Evolutionary conservation across 805 yeast species (phyloP).

Genomic region (Wickerhamiella occidentalis): DNA sequence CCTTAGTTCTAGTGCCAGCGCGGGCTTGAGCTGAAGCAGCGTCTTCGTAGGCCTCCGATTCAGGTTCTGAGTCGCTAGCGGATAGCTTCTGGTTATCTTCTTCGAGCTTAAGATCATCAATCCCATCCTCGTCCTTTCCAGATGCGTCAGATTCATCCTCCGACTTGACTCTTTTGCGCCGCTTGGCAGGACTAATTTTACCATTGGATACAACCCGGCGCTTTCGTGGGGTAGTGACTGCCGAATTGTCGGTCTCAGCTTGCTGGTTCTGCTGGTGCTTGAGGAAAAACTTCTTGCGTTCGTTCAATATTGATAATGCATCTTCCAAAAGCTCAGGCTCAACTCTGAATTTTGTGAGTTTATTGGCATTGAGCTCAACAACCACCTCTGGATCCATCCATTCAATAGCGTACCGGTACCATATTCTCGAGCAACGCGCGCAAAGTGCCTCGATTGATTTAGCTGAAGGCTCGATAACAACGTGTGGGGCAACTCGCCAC

Average conservation of each 20-base stretch:
- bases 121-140: background rate
- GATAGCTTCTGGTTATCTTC: slow-evolving; percentile 3
- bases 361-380: slow-evolving; percentile 37
- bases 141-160: slow-evolving; percentile 9
- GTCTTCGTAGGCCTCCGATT: background rate
- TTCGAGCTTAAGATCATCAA: slow-evolving; percentile 9
- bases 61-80: too few relatives aligned
- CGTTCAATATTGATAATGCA: slow-evolving; percentile 24
- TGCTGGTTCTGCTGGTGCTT: slow-evolving; percentile 11
- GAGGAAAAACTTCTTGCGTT: slow-evolving; percentile 21
- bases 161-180: slow-evolving; percentile 15
- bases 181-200: slow-evolving; percentile 14
- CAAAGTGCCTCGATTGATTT: slow-evolving; percentile 52
- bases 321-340: slow-evolving; percentile 57
- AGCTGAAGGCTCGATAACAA: slow-evolving; percentile 30
- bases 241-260: slow-evolving; percentile 13
- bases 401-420: slow-evolving; percentile 78
- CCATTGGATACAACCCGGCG: background rate
- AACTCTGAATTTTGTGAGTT: slow-evolving; percentile 40
- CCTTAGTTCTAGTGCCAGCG: too few relatives aligned
- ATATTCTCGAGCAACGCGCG: slow-evolving; percentile 71
- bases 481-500: slow-evolving; percentile 68
- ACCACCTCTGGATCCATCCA: slow-evolving; percentile 78
- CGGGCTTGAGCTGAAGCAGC: too few relatives aligned
- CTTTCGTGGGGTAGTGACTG: slow-evolving; percentile 12